A percentile compares a stretch with the other conserved stretches of the same genome.
phyloP scores from a whole-genome alignment of 2,329 filamentous ascomycete genomes.

The Pseudogymnoascus sp. region DNA sequence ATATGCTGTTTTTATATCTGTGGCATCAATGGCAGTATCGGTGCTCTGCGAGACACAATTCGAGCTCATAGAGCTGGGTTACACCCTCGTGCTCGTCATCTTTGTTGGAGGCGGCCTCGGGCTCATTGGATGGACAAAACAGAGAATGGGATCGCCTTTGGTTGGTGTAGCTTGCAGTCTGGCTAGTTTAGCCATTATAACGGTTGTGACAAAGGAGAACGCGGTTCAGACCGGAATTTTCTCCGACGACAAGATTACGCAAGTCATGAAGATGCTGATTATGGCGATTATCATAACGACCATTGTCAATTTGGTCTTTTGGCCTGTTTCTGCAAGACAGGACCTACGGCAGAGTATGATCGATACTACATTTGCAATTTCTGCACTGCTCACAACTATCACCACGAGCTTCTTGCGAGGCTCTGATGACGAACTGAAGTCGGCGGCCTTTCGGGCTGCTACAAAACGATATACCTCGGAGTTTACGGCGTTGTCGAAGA shows the following conservation, averaged over 20 bases:
- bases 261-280: constrained; percentile 76
- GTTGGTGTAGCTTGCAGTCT: constrained; percentile 82
- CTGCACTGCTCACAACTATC: constrained; percentile 74
- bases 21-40: constrained; percentile 82
- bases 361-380: constrained; percentile 64
- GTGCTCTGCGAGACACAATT: constrained; percentile 65
- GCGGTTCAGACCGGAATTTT: constrained; percentile 76
- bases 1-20: constrained; percentile 68
- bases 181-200: constrained; percentile 81
- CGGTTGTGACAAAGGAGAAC: constrained; percentile 83
- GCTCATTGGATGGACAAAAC: constrained; percentile 81
- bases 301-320: constrained; percentile 68
- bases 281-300: constrained; percentile 66
- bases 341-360: constrained; percentile 67
- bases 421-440: constrained; percentile 66
- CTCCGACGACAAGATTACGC: constrained; percentile 70
- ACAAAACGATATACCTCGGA: constrained; percentile 57
- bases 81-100: constrained; percentile 69
- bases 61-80: constrained; percentile 61
- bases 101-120: constrained; percentile 84
- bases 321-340: constrained; percentile 67
- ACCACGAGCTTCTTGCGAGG: constrained; percentile 78
- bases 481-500: constrained; percentile 64
- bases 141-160: constrained; percentile 66
- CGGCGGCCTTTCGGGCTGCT: constrained; percentile 55